Evolutionary conservation across 176 grass and related monocot genomes (phyloP).

Genomic region (Pontederia crassipes): DNA sequence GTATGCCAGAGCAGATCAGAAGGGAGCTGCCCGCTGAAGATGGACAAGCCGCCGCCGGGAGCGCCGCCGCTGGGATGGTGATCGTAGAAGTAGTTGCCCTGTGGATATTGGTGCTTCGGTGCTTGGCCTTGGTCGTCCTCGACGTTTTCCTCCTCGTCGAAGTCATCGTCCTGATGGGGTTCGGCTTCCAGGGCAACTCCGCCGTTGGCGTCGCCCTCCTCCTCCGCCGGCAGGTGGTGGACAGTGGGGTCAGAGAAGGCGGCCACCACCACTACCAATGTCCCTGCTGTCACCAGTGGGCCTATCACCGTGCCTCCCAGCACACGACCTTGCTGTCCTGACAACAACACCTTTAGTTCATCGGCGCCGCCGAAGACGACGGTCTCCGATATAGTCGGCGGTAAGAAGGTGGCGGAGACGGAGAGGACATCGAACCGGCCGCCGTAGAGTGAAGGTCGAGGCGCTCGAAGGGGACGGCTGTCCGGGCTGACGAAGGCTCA

Average conservation of each 20-base stretch:
- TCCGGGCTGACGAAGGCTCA: background rate
- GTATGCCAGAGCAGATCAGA: no score
- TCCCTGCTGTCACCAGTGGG: slow-evolving; percentile 52
- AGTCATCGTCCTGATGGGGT: no score
- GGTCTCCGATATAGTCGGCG: slow-evolving; percentile 41
- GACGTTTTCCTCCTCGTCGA: no score
- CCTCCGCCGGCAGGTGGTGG: slow-evolving; percentile 68
- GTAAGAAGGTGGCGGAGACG: slow-evolving; percentile 70
- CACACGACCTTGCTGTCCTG: slow-evolving; percentile 73
- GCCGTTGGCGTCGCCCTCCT: slow-evolving; percentile 16
- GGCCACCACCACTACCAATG: slow-evolving; percentile 59
- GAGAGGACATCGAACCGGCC: slow-evolving; percentile 84
- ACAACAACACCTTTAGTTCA: slow-evolving; percentile 61
- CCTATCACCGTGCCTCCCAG: slow-evolving; percentile 61
- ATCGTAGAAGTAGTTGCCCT: no score
- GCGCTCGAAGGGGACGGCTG: background rate
- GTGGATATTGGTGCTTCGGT: no score
- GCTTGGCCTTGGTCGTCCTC: no score
- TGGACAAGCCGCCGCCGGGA: no score
- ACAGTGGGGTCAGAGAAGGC: slow-evolving; percentile 85
- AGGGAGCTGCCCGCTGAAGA: no score
- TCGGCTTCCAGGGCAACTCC: no score
- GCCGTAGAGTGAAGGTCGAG: slow-evolving; percentile 39
- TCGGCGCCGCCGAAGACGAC: slow-evolving; percentile 20
- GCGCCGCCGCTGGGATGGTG: no score